A percentile compares a stretch with the other conserved stretches of the same genome.
These are phyloP conservation scores for Phylloporus sp. DNA, from an alignment of 768 basidiomycete genomes.

Conservation along the genomic window DNA sequence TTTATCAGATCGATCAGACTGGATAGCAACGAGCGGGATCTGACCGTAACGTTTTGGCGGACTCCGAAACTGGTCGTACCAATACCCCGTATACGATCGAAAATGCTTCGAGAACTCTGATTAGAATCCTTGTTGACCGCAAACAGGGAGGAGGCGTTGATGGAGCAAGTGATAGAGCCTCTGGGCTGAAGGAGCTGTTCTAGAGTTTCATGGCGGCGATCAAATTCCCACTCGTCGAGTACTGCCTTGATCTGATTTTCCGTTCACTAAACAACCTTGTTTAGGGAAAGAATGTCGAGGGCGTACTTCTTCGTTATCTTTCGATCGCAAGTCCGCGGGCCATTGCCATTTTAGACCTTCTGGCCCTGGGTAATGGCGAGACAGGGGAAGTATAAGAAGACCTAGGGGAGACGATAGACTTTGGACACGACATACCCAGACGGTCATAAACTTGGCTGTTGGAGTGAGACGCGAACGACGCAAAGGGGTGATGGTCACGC, in stretches of 20 bases:
- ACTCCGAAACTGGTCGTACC: conserved; percentile 33
- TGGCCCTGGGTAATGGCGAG: conserved; percentile 24
- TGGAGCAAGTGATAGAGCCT: conserved; percentile 39
- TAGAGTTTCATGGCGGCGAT: conserved; percentile 33
- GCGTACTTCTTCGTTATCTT: conserved; percentile 45
- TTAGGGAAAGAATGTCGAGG: conserved; percentile 16
- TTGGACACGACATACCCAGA: conserved; percentile 43
- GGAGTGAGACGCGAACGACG: conserved; percentile 12
- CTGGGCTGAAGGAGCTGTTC: conserved; percentile 41
- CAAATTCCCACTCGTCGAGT: conserved; percentile 38
- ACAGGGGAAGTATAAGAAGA: conserved; percentile 11
- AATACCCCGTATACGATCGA: conserved; percentile 35
- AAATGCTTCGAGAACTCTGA: conserved; percentile 24
- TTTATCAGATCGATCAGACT: conserved; percentile 21
- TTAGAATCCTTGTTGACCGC: conserved; percentile 29
- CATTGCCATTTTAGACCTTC: conserved; percentile 40
- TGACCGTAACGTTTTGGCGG: conserved; percentile 43
- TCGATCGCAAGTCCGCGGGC: conserved; percentile 41
- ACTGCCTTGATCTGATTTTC: conserved; percentile 43
- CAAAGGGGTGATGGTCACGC: conserved; percentile 18
- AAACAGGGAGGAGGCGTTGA: conserved; percentile 50
- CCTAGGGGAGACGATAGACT: neutral
- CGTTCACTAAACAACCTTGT: conserved; percentile 19
- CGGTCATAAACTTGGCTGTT: conserved; percentile 69
- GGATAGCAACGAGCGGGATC: conserved; percentile 12